Base-by-base conservation (phyloP, 192 early-diverging fungal species). In the Coemansia biformis region DNA sequence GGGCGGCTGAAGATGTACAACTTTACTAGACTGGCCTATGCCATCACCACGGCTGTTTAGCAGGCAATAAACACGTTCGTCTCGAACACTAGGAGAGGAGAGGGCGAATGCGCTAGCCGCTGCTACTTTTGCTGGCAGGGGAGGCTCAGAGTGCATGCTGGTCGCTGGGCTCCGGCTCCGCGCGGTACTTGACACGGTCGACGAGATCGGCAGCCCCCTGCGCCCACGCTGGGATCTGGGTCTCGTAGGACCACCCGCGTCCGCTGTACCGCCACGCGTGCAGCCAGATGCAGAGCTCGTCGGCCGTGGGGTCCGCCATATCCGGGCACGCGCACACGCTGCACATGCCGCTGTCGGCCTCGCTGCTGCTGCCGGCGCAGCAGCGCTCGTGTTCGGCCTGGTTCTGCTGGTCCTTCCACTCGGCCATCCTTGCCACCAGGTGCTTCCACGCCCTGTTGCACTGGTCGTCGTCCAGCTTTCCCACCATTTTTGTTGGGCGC, bases 221-320 rank as follows among this genome's bases (percentile, higher is more conserved):
- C 1, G 89, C 88, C 94, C 94, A 98, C 7, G 68, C 78, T 4
- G 94, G 94, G 19, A 84, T 48, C 33, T 75, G 64, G 0, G 91
- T 91, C 54, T 93, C 85, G 65, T 82, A 90, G 1, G 66, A 49
- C 87, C 90, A 92, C 1, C 76, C 84, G 5, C 80, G 66, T 0
- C 82, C 85, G 26, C 75, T 70, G 64, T 93, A 94, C 43, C 81
- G 79, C 76, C 79, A 89, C n/a, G 91, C 87, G 63, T 98, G 93
- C 36, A 98, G 79, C 80, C 81, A 98, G 50, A 98, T 92, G 15
- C 62, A 66, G 14, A 93, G 77, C 62, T 93, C 79, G 40, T 89
- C 81, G 1, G 79, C 80, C 3, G 62, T 60, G 0, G 90, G 90
- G 57, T 96, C 91, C 0, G 68, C 57, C 42, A 79, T 51, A 26